These are phyloP conservation scores for Eimeria sp. DNA, from an alignment of 169 alveolate species.

Conservation along the genomic window DNA sequence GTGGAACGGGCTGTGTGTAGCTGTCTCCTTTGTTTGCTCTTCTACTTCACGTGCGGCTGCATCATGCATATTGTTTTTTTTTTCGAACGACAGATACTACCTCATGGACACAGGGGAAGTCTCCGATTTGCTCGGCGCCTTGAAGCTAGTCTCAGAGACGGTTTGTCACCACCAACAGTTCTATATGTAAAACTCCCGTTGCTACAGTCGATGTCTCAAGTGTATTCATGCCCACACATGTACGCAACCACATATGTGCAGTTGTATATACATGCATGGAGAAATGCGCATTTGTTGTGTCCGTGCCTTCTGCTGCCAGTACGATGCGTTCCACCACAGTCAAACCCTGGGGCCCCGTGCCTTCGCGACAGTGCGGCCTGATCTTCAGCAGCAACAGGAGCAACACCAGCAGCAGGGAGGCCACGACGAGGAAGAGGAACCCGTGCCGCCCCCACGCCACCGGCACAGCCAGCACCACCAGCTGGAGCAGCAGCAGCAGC, in stretches of 20 bases:
- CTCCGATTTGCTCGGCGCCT: conserved; percentile 72
- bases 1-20: no score
- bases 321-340: conserved; percentile 65
- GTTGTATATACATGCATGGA: background rate
- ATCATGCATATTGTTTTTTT: no score
- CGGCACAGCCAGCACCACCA: conserved; percentile 21
- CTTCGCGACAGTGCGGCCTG: background rate
- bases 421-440: conserved; percentile 1
- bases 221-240: background rate
- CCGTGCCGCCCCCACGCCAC: background rate
- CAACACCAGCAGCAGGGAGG: conserved; percentile 47
- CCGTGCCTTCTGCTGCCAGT: background rate
- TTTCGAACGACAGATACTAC: conserved; percentile 8
- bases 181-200: background rate
- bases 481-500: conserved; percentile 65
- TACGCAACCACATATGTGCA: background rate
- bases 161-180: background rate
- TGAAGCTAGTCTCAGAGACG: conserved; percentile 29
- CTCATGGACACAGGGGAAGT: conserved; percentile 77
- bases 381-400: conserved; percentile 23
- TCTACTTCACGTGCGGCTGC: no score
- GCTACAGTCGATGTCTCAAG: no score
- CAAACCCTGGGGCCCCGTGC: conserved; percentile 61
- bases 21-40: no score
- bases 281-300: background rate